phyloP scores from a whole-genome alignment of 2,329 filamentous ascomycete genomes.

The Fusarium marasasianum region DNA sequence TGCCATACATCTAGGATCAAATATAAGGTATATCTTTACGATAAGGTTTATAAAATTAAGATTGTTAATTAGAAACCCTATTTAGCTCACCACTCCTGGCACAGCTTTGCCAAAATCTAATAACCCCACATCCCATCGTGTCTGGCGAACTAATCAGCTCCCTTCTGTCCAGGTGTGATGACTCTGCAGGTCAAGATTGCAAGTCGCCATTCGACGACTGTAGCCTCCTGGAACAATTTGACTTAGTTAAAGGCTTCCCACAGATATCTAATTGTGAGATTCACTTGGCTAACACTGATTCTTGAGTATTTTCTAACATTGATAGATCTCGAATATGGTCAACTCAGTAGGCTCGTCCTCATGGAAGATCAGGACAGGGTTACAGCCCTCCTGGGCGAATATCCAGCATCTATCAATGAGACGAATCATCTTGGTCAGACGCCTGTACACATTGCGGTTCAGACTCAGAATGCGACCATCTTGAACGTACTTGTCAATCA shows the following conservation, averaged over 20 bases:
- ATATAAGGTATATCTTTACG: neutral
- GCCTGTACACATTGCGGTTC: neutral
- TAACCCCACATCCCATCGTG: rapidly evolving
- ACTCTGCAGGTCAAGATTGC: neutral
- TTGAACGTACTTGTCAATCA: neutral
- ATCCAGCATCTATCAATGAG: neutral
- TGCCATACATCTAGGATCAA: rapidly evolving
- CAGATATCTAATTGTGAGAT: neutral
- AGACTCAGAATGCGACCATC: neutral
- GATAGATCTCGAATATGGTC: neutral
- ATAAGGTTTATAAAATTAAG: rapidly evolving
- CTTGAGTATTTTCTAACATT: neutral
- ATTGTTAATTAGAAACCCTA: rapidly evolving
- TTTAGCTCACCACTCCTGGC: rapidly evolving
- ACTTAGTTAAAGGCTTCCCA: neutral
- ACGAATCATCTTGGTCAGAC: neutral
- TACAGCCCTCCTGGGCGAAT: rapidly evolving
- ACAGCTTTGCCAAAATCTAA: rapidly evolving
- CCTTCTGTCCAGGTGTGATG: neutral
- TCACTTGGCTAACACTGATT: rapidly evolving
- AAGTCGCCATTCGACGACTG: rapidly evolving
- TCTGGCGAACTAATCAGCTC: rapidly evolving
- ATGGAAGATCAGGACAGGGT: rapidly evolving
- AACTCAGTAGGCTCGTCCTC: neutral
- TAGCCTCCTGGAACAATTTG: rapidly evolving